Percentiles rank a stretch among this genome's conserved stretches.
Conservation (phyloP, 306 rosid species). For the Lathyrus tuberosus region DNA sequence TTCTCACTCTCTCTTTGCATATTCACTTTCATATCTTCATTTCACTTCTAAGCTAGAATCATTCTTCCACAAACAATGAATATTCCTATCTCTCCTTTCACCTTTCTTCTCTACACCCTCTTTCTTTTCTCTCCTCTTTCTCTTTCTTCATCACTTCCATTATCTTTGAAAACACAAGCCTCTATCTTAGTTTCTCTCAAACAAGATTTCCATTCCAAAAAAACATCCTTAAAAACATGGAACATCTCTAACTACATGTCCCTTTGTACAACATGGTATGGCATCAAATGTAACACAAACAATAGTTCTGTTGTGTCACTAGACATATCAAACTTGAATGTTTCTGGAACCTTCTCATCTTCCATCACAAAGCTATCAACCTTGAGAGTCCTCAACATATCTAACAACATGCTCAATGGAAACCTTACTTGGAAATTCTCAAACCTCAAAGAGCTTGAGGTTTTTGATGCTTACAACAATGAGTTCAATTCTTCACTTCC, state of each 20-base stretch:
- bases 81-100: slow-evolving; percentile 36
- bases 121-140: slow-evolving; percentile 37
- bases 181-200: slow-evolving; percentile 69
- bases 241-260: slow-evolving; percentile 54
- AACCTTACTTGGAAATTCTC: slow-evolving; percentile 60
- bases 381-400: slow-evolving; percentile 74
- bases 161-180: slow-evolving; percentile 67
- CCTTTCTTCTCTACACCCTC: slow-evolving; percentile 32
- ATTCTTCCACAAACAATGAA: slow-evolving; percentile 39
- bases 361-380: slow-evolving; percentile 51
- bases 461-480: slow-evolving; percentile 78
- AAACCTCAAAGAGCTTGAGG: slow-evolving; percentile 45
- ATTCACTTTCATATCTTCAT: slow-evolving; percentile 25
- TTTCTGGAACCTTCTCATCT: slow-evolving; percentile 73
- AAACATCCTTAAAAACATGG: slow-evolving; percentile 58
- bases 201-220: slow-evolving; percentile 53
- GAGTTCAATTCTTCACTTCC: slow-evolving; percentile 76
- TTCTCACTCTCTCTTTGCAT: slow-evolving; percentile 33
- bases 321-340: slow-evolving; percentile 65
- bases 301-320: slow-evolving; percentile 60
- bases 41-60: slow-evolving; percentile 27
- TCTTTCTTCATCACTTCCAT: slow-evolving; percentile 52
- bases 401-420: slow-evolving; percentile 75
- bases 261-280: slow-evolving; percentile 80
- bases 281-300: slow-evolving; percentile 60